Evolutionary conservation across 768 basidiomycete genomes (phyloP).

Genomic region (Boletus tomentosulus): DNA sequence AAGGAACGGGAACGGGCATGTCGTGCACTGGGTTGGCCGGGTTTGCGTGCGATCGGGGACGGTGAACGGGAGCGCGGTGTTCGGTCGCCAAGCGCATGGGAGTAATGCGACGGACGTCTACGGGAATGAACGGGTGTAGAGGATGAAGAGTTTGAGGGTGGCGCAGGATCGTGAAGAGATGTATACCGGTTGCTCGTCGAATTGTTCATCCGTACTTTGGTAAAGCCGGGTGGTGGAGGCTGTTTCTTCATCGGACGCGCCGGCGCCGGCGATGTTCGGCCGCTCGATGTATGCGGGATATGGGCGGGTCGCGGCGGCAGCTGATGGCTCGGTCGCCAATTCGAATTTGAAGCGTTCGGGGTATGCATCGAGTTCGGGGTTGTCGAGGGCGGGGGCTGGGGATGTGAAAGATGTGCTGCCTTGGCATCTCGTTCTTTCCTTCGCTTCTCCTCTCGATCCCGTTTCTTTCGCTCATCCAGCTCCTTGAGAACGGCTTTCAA

Average conservation of each 20-base stretch:
- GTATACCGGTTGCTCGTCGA: constrained; percentile 22
- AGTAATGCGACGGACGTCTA: constrained; percentile 24
- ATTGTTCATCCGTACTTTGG: constrained; percentile 27
- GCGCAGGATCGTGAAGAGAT: constrained; percentile 17
- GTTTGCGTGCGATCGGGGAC: constrained; percentile 40
- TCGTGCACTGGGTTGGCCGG: constrained; percentile 30
- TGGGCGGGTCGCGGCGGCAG: constrained; percentile 28
- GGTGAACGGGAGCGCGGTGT: constrained; percentile 34
- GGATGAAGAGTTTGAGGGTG: constrained; percentile 31
- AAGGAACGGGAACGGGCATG: constrained; percentile 20
- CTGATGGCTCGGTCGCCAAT: constrained; percentile 24
- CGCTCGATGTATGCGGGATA: constrained; percentile 19
- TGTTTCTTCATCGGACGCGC: constrained; percentile 29
- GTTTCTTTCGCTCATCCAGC: constrained; percentile 48
- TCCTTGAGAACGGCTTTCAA: constrained; percentile 64
- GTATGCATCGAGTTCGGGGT: constrained; percentile 29
- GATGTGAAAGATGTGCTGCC: constrained; percentile 10
- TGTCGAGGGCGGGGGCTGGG: constrained; percentile 14
- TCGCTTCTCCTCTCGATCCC: constrained; percentile 46
- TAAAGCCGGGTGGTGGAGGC: constrained; percentile 16
- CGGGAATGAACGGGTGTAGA: constrained; percentile 32
- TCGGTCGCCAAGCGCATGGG: constrained; percentile 15
- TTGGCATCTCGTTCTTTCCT: constrained; percentile 35
- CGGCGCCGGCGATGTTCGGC: constrained; percentile 25
- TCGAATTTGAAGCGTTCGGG: constrained; percentile 15